Percentiles rank a stretch among this genome's conserved stretches.
These are phyloP conservation scores for Chaetomium fimeti DNA, from an alignment of 495 filamentous ascomycete species.

Conservation along the genomic window DNA sequence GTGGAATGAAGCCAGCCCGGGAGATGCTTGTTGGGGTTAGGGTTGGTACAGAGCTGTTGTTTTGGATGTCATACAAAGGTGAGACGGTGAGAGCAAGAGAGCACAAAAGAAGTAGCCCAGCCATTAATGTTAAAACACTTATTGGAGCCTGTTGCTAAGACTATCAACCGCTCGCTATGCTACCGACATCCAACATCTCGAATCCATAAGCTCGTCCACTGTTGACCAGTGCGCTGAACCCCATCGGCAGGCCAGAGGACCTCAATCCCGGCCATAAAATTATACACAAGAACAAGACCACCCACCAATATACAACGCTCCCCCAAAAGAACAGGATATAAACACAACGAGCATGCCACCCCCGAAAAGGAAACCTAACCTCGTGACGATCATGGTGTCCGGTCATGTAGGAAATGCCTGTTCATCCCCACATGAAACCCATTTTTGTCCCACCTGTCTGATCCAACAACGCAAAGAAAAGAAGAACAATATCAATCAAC, in stretches of 20 bases:
- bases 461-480: too few species aligned
- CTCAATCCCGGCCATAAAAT: not conserved
- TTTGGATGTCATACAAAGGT: too few species aligned
- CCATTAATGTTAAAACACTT: not conserved
- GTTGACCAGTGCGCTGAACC: not conserved
- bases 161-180: slow-evolving; percentile 7
- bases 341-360: not conserved
- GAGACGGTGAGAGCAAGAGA: too few species aligned
- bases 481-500: too few species aligned
- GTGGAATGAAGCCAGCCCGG: not conserved
- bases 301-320: not conserved
- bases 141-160: not conserved
- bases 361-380: not conserved
- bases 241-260: not conserved
- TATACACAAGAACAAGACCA: slow-evolving; percentile 2
- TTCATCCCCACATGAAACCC: too few species aligned
- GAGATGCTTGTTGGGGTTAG: not conserved
- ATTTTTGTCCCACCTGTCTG: too few species aligned
- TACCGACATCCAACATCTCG: not conserved
- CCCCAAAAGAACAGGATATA: not conserved
- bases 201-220: not conserved
- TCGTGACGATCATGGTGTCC: not conserved
- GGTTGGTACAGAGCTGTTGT: not conserved
- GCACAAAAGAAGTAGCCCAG: too few species aligned
- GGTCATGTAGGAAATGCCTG: too few species aligned